Conservation (phyloP, 257 asterid genomes). For the Coffea eugenioides region DNA sequence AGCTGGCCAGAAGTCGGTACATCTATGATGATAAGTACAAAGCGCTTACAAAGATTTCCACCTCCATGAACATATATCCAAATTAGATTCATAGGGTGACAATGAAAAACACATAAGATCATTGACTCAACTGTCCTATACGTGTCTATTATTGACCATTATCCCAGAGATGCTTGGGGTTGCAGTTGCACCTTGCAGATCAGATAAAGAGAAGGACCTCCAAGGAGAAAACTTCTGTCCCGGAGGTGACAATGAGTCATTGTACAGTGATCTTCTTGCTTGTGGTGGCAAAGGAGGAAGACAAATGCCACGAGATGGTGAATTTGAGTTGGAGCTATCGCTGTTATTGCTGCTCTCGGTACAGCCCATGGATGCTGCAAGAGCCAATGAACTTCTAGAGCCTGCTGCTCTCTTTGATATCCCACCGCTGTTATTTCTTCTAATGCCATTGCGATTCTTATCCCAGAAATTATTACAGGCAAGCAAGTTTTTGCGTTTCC, state of each 20-base stretch:
- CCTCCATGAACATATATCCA: slow-evolving; percentile 59
- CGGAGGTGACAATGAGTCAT: slow-evolving; percentile 44
- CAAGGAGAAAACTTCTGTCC: slow-evolving; percentile 48
- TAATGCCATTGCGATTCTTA: slow-evolving; percentile 41
- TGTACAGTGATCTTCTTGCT: slow-evolving; percentile 32
- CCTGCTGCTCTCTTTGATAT: slow-evolving; percentile 52
- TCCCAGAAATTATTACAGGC: slow-evolving; percentile 52
- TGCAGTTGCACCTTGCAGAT: slow-evolving; percentile 71
- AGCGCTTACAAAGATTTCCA: slow-evolving; percentile 34
- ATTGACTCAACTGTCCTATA: slow-evolving; percentile 24
- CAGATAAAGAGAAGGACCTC: slow-evolving; percentile 74
- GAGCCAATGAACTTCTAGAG: slow-evolving; percentile 54
- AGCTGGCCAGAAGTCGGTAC: slow-evolving; percentile 29
- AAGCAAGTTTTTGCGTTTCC: slow-evolving; percentile 67
- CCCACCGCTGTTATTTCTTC: slow-evolving; percentile 38
- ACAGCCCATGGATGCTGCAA: slow-evolving; percentile 41
- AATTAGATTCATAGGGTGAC: slow-evolving; percentile 53
- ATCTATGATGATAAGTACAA: slow-evolving; percentile 3
- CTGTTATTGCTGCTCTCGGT: slow-evolving; percentile 45
- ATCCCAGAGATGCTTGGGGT: slow-evolving; percentile 35
- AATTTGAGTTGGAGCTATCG: slow-evolving; percentile 52
- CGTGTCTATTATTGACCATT: slow-evolving; percentile 26
- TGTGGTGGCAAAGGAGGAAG: slow-evolving; percentile 83
- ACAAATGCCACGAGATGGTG: slow-evolving; percentile 44
- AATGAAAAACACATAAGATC: slow-evolving; percentile 22